These are phyloP conservation scores for Zymoseptoria pseudotritici DNA, from an alignment of 2,329 filamentous ascomycete species.

Conservation along the genomic window DNA sequence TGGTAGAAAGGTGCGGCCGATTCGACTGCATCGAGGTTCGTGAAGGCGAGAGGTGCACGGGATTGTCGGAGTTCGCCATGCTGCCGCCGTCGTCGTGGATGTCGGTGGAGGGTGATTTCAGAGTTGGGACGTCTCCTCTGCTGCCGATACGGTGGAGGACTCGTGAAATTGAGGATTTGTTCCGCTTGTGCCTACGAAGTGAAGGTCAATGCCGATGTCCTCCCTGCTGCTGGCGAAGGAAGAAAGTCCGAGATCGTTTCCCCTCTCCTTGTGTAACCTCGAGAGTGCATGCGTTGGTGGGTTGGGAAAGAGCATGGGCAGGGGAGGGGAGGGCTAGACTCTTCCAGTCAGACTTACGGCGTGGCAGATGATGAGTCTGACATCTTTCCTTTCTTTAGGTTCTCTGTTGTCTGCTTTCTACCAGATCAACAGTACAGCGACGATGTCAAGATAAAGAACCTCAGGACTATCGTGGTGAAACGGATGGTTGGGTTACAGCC, in stretches of 20 bases:
- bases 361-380: background rate
- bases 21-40: constrained; percentile 20
- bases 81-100: constrained; percentile 1
- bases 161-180: constrained; percentile 47
- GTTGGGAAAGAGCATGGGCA: background rate
- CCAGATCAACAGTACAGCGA: background rate
- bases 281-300: background rate
- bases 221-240: background rate
- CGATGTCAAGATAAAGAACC: background rate
- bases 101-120: constrained; percentile 7
- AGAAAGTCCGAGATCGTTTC: background rate
- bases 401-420: background rate
- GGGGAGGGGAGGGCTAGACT: background rate
- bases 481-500: background rate
- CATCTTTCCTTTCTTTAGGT: background rate
- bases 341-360: background rate
- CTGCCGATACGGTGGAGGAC: constrained; percentile 47
- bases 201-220: background rate
- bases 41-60: constrained; percentile 14
- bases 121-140: constrained; percentile 36
- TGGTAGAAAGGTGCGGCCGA: constrained; percentile 30
- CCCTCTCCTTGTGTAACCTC: background rate
- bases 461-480: background rate
- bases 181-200: constrained; percentile 33
- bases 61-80: constrained; percentile 12